These are phyloP conservation scores for Amanita jacksonii DNA, from an alignment of 768 basidiomycete species.

Conservation along the genomic window DNA sequence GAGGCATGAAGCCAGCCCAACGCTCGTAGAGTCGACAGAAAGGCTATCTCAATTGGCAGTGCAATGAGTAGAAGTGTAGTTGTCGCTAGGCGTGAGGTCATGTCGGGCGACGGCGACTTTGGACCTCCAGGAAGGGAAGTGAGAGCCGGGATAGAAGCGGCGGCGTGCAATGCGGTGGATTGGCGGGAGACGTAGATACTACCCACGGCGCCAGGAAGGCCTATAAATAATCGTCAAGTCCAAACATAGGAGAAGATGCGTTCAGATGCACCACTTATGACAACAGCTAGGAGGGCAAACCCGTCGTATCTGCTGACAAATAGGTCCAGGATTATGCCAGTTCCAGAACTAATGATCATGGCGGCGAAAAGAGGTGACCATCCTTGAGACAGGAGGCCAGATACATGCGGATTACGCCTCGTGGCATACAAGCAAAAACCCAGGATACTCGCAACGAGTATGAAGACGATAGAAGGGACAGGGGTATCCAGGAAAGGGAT, in stretches of 20 bases:
- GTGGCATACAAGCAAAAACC: conserved; percentile 43
- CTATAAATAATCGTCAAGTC: conserved; percentile 22
- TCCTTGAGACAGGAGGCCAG: conserved; percentile 68
- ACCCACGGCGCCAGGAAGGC: conserved; percentile 83
- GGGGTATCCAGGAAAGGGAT: conserved; percentile 57
- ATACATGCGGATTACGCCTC: conserved; percentile 57
- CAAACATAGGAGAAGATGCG: not conserved
- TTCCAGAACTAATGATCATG: conserved; percentile 79
- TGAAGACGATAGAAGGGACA: conserved; percentile 47
- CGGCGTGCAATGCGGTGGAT: conserved; percentile 79
- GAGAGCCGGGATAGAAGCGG: conserved; percentile 26
- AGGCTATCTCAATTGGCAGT: conserved; percentile 71
- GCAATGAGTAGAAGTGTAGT: conserved; percentile 64
- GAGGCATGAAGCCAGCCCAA: conserved; percentile 77
- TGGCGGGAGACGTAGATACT: conserved; percentile 87
- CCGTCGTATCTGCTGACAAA: conserved; percentile 85
- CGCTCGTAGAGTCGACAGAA: conserved; percentile 51
- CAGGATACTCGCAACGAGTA: conserved; percentile 34
- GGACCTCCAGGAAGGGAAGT: conserved; percentile 9
- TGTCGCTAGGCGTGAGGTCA: conserved; percentile 47
- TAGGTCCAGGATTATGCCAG: conserved; percentile 85
- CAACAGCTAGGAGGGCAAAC: conserved; percentile 79
- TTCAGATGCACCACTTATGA: conserved; percentile 65
- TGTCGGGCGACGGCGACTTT: conserved; percentile 20
- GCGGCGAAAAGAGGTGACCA: conserved; percentile 90